These are phyloP conservation scores for Elongisporangium anandrum DNA, from an alignment of 352 stramenopile genomes.

Conservation along the genomic window DNA sequence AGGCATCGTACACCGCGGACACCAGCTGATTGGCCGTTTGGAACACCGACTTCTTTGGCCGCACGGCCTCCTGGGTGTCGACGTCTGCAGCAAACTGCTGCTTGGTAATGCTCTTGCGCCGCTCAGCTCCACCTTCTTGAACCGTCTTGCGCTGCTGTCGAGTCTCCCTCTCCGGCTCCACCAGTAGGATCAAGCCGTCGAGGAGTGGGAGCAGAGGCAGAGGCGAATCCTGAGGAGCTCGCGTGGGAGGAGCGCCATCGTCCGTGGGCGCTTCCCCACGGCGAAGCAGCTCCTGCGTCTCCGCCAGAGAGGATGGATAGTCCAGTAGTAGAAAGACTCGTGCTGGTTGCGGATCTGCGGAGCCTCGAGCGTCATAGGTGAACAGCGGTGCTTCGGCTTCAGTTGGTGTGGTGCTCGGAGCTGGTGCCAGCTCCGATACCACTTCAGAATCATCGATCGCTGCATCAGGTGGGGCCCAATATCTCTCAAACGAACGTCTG, in stretches of 20 bases:
- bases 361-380: not conserved
- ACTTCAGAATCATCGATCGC: not conserved
- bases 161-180: conserved; percentile 22
- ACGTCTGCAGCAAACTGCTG: conserved; percentile 4
- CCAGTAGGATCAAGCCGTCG: conserved; percentile 49
- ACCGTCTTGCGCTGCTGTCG: conserved; percentile 21
- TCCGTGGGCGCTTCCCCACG: conserved; percentile 19
- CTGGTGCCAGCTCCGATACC: not conserved
- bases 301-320: conserved; percentile 44
- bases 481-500: conserved; percentile 24
- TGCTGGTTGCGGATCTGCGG: conserved; percentile 1
- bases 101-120: conserved; percentile 23
- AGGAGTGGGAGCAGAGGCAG: conserved; percentile 49
- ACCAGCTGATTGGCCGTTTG: conserved; percentile 35
- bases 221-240: conserved; percentile 2
- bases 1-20: conserved; percentile 30
- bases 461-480: not conserved
- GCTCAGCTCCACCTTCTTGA: conserved; percentile 2
- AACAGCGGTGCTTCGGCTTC: not conserved
- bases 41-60: conserved; percentile 25
- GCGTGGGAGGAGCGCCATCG: conserved; percentile 4
- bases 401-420: too few relatives aligned
- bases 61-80: not conserved
- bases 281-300: conserved; percentile 40
- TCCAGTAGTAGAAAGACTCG: conserved; percentile 60